Conservation (phyloP, 768 basidiomycete species). For the Daedaleopsis sinensis region DNA sequence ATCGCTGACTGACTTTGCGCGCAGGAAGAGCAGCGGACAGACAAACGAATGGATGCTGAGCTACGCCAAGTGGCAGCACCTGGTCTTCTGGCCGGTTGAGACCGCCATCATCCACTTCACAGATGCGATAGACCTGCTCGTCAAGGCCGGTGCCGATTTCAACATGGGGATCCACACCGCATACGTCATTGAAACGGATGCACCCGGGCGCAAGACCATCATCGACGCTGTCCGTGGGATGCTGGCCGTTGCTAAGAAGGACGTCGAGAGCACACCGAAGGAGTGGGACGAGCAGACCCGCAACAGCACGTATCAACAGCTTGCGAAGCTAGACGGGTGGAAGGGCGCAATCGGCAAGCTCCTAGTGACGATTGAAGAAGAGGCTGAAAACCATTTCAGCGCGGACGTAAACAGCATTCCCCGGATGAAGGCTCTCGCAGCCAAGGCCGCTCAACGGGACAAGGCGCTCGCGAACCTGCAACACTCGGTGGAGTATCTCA, state of each 20-base stretch:
- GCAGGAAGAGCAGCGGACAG: neutral
- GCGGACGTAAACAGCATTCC: neutral
- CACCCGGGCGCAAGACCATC: conserved; percentile 3
- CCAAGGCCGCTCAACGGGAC: conserved; percentile 32
- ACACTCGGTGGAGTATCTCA: conserved; percentile 22
- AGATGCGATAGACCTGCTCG: conserved; percentile 32
- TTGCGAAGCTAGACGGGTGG: conserved; percentile 4
- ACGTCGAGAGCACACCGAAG: conserved; percentile 14
- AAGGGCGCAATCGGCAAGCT: neutral
- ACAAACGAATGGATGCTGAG: neutral
- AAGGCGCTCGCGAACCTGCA: neutral
- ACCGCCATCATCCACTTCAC: conserved; percentile 26
- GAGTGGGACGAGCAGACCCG: conserved; percentile 1
- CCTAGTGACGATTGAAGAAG: neutral
- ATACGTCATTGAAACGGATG: neutral
- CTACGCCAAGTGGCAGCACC: neutral
- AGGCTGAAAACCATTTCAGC: neutral
- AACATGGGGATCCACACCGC: conserved; percentile 10
- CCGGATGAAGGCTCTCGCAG: neutral
- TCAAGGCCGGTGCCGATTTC: conserved; percentile 31
- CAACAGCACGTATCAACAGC: neutral
- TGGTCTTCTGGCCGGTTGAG: conserved; percentile 29
- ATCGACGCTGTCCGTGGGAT: conserved; percentile 29
- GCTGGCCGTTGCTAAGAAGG: conserved; percentile 14
- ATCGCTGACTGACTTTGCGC: neutral